These are phyloP conservation scores for Trichothecium sympodiale DNA, from an alignment of 2,329 filamentous ascomycete species.

Conservation along the genomic window DNA sequence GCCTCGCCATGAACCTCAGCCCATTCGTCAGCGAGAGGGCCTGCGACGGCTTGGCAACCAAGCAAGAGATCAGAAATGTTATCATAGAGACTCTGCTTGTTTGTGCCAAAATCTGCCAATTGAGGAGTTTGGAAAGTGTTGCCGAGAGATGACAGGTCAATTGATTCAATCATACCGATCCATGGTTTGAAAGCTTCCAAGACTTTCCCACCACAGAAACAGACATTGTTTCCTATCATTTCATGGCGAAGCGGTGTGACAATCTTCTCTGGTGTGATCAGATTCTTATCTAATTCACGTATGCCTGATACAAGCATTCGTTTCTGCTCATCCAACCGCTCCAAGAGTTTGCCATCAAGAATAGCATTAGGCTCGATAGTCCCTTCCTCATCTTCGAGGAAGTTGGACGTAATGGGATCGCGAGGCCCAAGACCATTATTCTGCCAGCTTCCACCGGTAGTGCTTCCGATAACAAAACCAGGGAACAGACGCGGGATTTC, in stretches of 20 bases:
- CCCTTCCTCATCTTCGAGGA: constrained; percentile 73
- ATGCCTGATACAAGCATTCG: constrained; percentile 77
- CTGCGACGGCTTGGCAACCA: constrained; percentile 82
- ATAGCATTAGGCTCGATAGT: constrained; percentile 58
- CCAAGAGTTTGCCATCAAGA: constrained; percentile 67
- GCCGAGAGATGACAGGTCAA: constrained; percentile 72
- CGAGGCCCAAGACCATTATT: constrained; percentile 54
- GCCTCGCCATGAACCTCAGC: constrained; percentile 82
- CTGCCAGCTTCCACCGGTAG: constrained; percentile 78
- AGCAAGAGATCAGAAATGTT: constrained; percentile 82
- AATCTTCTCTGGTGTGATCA: constrained; percentile 68
- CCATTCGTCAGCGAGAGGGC: constrained; percentile 91
- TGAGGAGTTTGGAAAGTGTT: constrained; percentile 75
- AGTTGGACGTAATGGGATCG: constrained; percentile 69
- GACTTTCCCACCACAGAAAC: constrained; percentile 65
- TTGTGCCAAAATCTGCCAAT: constrained; percentile 72
- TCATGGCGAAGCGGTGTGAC: constrained; percentile 70
- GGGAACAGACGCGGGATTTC: constrained; percentile 88
- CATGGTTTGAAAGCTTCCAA: constrained; percentile 84
- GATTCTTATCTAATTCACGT: constrained; percentile 74
- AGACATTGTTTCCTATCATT: constrained; percentile 71
- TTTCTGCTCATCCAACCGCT: constrained; percentile 77
- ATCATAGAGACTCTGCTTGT: constrained; percentile 92
- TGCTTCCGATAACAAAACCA: constrained; percentile 83
- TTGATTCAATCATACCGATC: constrained; percentile 81